Evolutionary conservation across 2,329 filamentous ascomycete genomes (phyloP).

Genomic region (Neonectria ditissima): DNA sequence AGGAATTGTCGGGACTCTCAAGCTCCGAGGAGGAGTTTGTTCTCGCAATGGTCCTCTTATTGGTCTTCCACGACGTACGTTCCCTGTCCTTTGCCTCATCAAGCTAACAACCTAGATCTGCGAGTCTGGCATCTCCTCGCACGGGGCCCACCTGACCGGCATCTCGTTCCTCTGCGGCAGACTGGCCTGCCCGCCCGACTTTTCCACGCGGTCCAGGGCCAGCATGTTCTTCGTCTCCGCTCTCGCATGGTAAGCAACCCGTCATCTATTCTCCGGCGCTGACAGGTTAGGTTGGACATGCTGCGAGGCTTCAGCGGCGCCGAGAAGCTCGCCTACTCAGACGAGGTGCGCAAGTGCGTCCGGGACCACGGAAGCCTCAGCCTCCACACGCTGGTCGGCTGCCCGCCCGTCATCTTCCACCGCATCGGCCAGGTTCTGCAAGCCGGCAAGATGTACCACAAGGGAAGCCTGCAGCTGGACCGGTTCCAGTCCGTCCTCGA

Average conservation of each 20-base stretch:
- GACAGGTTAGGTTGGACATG: constrained; percentile 42
- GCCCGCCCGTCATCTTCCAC: constrained; percentile 42
- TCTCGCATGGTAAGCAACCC: constrained; percentile 37
- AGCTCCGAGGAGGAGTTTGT: constrained; percentile 40
- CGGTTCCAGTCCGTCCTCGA: constrained; percentile 34
- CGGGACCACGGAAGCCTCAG: constrained; percentile 37
- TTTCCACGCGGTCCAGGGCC: constrained; percentile 30
- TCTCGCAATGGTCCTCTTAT: constrained; percentile 40
- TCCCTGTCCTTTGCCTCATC: fast-evolving
- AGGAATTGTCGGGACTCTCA: constrained; percentile 26
- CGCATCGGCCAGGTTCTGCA: constrained; percentile 42
- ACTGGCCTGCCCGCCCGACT: constrained; percentile 30
- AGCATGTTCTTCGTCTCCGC: constrained; percentile 43
- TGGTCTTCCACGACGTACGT: constrained; percentile 45
- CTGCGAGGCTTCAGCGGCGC: constrained; percentile 47
- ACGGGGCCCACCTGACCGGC: constrained; percentile 45
- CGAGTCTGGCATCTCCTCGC: constrained; percentile 42
- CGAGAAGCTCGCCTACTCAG: constrained; percentile 46
- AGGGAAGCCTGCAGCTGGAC: neutral
- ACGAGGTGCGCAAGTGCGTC: constrained; percentile 41
- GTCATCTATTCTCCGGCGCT: neutral
- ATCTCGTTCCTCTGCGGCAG: constrained; percentile 44
- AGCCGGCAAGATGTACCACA: constrained; percentile 35
- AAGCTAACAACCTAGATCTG: constrained; percentile 35
- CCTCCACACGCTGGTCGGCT: constrained; percentile 45